Evolutionary conservation across 352 stramenopile genomes (phyloP), one percentile per base, ranked within the genome.

Genomic region (Phytophthora boehmeriae): DNA sequence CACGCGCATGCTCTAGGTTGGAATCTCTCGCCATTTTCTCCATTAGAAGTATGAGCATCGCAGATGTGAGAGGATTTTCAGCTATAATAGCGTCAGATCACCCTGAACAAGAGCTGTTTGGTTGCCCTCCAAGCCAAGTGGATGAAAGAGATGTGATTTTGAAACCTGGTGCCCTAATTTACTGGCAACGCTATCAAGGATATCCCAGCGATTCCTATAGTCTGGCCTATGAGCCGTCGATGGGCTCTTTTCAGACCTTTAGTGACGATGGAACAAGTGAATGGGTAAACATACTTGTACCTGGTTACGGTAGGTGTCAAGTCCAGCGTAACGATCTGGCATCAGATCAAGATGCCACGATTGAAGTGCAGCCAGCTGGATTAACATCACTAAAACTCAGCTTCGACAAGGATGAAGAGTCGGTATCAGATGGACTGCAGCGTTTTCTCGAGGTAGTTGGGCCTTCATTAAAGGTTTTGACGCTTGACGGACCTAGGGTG

Each of bases 31-130:
- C 22, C 17, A 11, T 66, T 1, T 50, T 16, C 27, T 19, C 23
- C 45, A 43, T 39, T 66, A 5, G 49, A 54, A 22, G 34, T 25
- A 14, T 42, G 5, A 46, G 17, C 28, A 22, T 13, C 10, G 8
- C 10, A 1, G 43, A 54, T n/a, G 17, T 52, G 23, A 25, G 61
- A 13, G 25, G 25, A 8, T 56, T 61, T 38, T 27, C 22, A 1
- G 44, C 35, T 11, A 44, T 61, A 11, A 4, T 60, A 8, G 10
- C 11, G n/a, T 66, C 43, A 5, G 42, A 60, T 2, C 50, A 61
- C 16, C 59, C 50, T 0, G 59, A 66, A 59, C 34, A 61, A 47
- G 43, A 49, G 13, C 13, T 66, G 10, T 55, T 36, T 56, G 50
- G 50, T 17, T 30, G 20, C 28, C 19, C 41, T 38, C 9, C 13